Evolutionary conservation across 495 filamentous ascomycete genomes (phyloP).

Genomic region (Hypoxylon crocopeplum): DNA sequence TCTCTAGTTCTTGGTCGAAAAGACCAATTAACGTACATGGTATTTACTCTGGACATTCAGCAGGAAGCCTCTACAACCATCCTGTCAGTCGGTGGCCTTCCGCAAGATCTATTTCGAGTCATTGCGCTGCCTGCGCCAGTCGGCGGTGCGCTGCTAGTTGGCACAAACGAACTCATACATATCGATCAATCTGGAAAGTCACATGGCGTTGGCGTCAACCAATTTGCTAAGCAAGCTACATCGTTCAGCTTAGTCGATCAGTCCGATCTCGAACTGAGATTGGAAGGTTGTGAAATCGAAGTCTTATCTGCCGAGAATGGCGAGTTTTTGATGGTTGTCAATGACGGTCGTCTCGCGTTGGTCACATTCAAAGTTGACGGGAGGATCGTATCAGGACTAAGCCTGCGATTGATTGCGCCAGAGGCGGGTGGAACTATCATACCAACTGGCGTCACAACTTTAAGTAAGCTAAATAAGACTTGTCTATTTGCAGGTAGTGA

Average conservation of each 20-base stretch:
- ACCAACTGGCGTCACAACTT: conserved; percentile 69
- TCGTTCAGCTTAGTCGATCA: conserved; percentile 84
- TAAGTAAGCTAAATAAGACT: conserved; percentile 70
- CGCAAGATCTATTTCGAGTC: conserved; percentile 87
- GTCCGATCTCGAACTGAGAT: conserved; percentile 75
- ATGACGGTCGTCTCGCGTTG: conserved; percentile 75
- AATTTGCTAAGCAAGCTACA: conserved; percentile 79
- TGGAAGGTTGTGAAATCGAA: conserved; percentile 84
- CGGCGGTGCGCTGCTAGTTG: conserved; percentile 86
- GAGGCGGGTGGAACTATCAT: conserved; percentile 68
- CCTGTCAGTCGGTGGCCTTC: conserved; percentile 80
- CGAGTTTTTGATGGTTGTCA: conserved; percentile 84
- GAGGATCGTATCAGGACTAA: conserved; percentile 87
- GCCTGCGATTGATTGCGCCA: conserved; percentile 64
- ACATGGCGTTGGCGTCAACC: conserved; percentile 93
- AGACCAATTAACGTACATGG: conserved; percentile 85
- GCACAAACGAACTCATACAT: conserved; percentile 89
- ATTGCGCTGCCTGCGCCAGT: conserved; percentile 84
- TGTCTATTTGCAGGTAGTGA: conserved; percentile 86
- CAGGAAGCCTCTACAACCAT: conserved; percentile 94
- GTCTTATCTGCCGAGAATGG: conserved; percentile 74
- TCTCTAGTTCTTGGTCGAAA: conserved; percentile 81
- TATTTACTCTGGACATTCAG: conserved; percentile 93
- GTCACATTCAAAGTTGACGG: conserved; percentile 88
- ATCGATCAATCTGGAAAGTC: conserved; percentile 95